Evolutionary conservation across 2,329 filamentous ascomycete species (phyloP).

Genomic region (Kalaharituber pfeilii): DNA sequence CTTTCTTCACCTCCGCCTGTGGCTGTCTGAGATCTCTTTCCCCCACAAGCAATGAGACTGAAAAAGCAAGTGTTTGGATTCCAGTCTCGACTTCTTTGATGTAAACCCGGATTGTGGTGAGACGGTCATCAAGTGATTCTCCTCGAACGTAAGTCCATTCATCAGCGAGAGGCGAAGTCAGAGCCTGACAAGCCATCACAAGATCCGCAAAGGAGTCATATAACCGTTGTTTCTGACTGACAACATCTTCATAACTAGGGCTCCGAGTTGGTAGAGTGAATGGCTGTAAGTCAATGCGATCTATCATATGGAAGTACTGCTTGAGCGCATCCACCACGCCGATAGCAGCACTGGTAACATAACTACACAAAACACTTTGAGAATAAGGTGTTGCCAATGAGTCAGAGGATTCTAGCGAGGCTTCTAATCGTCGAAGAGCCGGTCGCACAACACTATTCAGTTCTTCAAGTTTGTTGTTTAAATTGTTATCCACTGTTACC

Average conservation of each 20-base stretch:
- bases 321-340: slow-evolving; percentile 77
- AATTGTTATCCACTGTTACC: slow-evolving; percentile 52
- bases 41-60: slow-evolving; percentile 71
- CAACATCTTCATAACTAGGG: slow-evolving; percentile 73
- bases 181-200: slow-evolving; percentile 68
- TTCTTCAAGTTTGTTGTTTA: slow-evolving; percentile 72
- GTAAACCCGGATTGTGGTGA: slow-evolving; percentile 52
- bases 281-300: slow-evolving; percentile 75
- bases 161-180: slow-evolving; percentile 79
- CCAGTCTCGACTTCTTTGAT: slow-evolving; percentile 63
- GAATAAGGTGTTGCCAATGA: slow-evolving; percentile 64
- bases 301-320: slow-evolving; percentile 74
- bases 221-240: slow-evolving; percentile 74
- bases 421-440: slow-evolving; percentile 72
- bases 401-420: slow-evolving; percentile 57
- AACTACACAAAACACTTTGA: slow-evolving; percentile 66
- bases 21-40: slow-evolving; percentile 16
- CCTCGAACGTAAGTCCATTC: slow-evolving; percentile 91
- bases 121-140: slow-evolving; percentile 69
- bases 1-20: slow-evolving; percentile 13
- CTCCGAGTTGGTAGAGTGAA: slow-evolving; percentile 64
- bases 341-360: slow-evolving; percentile 58
- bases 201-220: slow-evolving; percentile 91
- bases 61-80: slow-evolving; percentile 72
- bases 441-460: slow-evolving; percentile 70